phyloP scores from a whole-genome alignment of 2,329 filamentous ascomycete genomes.

The Microsporum canis region DNA sequence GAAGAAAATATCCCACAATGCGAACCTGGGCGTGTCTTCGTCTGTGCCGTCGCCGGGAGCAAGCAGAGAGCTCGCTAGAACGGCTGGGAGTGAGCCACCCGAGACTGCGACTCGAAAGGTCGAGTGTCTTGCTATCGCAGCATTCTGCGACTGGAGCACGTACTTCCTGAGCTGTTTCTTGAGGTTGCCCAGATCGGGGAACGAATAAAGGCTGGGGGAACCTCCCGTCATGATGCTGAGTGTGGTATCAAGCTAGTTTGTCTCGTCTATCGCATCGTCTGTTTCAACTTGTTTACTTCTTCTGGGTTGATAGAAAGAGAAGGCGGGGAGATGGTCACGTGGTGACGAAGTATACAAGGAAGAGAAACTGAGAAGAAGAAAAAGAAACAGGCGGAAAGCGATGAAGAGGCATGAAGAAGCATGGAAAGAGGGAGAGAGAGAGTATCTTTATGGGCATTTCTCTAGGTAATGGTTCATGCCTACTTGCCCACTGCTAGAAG shows the following conservation, averaged over 20 bases:
- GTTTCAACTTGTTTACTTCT: not conserved
- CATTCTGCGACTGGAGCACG: constrained; percentile 68
- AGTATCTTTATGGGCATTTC: too few species aligned
- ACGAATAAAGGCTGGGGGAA: constrained; percentile 62
- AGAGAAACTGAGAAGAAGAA: too few species aligned
- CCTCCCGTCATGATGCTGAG: constrained; percentile 17
- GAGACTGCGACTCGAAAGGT: constrained; percentile 88
- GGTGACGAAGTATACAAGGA: not conserved
- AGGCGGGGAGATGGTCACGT: not conserved
- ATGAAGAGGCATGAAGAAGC: too few species aligned
- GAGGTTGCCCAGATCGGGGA: constrained; percentile 57
- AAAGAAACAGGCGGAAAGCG: not conserved
- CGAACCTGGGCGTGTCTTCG: constrained; percentile 60
- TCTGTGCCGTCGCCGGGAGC: constrained; percentile 37
- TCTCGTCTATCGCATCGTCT: not conserved
- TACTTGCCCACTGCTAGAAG: too few species aligned
- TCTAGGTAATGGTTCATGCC: too few species aligned
- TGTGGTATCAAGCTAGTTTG: not conserved
- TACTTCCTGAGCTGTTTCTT: constrained; percentile 69
- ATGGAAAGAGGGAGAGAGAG: too few species aligned
- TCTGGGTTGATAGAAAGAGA: not conserved
- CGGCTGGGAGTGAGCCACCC: constrained; percentile 82
- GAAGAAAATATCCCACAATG: constrained; percentile 96
- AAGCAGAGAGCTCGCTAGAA: constrained; percentile 74
- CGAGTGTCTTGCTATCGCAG: constrained; percentile 66